Base-by-base conservation (phyloP, 345 rosid genomes). In the Gossypium longicalyx region DNA sequence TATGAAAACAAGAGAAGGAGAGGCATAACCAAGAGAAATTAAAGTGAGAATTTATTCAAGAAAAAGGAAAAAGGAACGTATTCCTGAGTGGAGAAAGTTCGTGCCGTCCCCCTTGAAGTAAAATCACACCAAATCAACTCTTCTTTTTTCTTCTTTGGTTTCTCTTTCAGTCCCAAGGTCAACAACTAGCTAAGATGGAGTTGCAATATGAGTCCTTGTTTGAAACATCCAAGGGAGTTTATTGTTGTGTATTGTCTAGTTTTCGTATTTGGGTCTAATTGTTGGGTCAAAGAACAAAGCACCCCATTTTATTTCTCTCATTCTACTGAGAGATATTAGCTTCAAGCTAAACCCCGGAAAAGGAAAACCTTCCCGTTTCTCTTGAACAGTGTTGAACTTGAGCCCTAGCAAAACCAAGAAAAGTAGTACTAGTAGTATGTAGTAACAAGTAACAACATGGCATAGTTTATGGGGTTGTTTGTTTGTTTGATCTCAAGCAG, bases 81-180 rank as follows among this genome's bases (percentile, higher is more conserved):
- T 3, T 25, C 13, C 83, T 44, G 71, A 71, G 76, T 67, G 44
- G 71, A 66, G 83, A 79, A 83, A 76, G 77, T 81, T 85, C 84
- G 61, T 20, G 71, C 61, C 11, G 41, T n/a, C 38, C 17, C n/a
- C 43, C 41, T 49, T 22, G 45, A 29, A 70, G 29, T 52, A 29
- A 51, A 69, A 51, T 15, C 25, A 57, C 61, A 57, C 25, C 29
- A 22, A 57, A 57, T 9, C 23, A 57, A 57, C 22, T 12, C 19
- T 12, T 34, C 6, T 34, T 34, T 29, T 52, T 29, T 19, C 9
- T 23, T 20, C 65, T 64, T 53, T 38, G 1, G 8, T 72, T 47
- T 17, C 69, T 11, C 13, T 43, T 80, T 56, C 53, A 53, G 74
- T 78, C 83, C 73, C 82, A 77, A 77, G 77, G 59, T 20, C 10